Percentiles rank a stretch among this genome's conserved stretches.
Evolutionary conservation across 129 eudicot species (phyloP).

Genomic region (Tagetes erecta): DNA sequence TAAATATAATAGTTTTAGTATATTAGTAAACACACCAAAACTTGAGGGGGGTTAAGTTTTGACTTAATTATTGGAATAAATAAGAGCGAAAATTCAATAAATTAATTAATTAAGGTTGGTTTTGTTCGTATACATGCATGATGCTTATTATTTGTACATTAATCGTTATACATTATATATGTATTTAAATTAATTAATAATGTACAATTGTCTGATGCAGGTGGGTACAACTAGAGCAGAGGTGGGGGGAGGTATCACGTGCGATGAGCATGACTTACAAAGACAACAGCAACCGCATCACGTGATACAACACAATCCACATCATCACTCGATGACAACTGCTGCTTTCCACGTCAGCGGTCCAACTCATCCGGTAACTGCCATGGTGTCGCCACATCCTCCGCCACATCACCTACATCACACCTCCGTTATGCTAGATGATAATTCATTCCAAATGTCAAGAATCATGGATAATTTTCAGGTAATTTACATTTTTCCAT

Average conservation of each 20-base stretch:
- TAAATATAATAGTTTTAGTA: too few species aligned
- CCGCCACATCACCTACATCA: slow-evolving; percentile 54
- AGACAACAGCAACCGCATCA: slow-evolving; percentile 36
- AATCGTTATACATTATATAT: slow-evolving; percentile 1
- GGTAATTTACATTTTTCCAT: slow-evolving; percentile 36
- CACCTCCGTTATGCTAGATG: slow-evolving; percentile 60
- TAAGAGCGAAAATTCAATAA: slow-evolving; percentile 22
- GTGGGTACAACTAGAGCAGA: slow-evolving; percentile 67
- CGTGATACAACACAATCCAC: slow-evolving; percentile 51
- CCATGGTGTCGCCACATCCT: slow-evolving; percentile 57
- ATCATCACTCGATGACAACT: slow-evolving; percentile 46
- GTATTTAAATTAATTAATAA: background rate
- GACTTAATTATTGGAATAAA: slow-evolving; percentile 25
- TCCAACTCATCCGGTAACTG: slow-evolving; percentile 63
- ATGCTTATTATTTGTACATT: slow-evolving; percentile 3
- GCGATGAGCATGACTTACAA: slow-evolving; percentile 61
- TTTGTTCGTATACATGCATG: slow-evolving; percentile 30
- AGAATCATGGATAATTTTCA: slow-evolving; percentile 74
- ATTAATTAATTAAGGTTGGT: slow-evolving; percentile 44
- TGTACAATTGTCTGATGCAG: slow-evolving; percentile 39
- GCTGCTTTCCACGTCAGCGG: slow-evolving; percentile 70
- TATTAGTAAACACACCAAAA: background rate
- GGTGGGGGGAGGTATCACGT: slow-evolving; percentile 47
- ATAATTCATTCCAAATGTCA: slow-evolving; percentile 76
- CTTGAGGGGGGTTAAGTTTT: slow-evolving; percentile 5